These are phyloP conservation scores for Dunaliella sp. DNA, from an alignment of 139 green algal genomes.

Conservation along the genomic window DNA sequence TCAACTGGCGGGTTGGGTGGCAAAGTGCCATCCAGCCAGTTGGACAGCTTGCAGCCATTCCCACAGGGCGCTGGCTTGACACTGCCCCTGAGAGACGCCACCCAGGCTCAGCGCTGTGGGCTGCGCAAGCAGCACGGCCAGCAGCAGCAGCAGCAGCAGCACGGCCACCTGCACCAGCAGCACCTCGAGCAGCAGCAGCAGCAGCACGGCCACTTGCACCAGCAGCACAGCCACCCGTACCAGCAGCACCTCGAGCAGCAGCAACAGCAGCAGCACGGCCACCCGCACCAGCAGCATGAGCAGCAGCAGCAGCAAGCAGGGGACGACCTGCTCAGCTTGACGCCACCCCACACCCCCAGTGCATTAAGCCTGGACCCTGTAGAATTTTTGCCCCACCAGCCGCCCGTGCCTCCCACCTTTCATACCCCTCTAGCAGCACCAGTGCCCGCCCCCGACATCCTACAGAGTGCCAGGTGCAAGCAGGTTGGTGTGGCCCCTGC, in stretches of 20 bases:
- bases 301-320: background rate
- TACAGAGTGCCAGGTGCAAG: too few species aligned
- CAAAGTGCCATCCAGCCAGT: too few species aligned
- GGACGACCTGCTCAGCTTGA: too few species aligned
- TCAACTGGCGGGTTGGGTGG: too few species aligned
- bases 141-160: background rate
- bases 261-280: background rate
- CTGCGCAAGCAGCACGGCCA: too few species aligned
- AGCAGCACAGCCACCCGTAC: background rate
- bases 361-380: background rate
- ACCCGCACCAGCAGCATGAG: background rate
- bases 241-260: background rate
- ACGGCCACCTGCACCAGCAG: background rate
- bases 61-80: background rate
- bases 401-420: background rate
- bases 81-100: background rate
- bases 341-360: background rate
- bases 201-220: too few species aligned
- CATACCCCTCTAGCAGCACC: background rate
- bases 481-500: too few species aligned
- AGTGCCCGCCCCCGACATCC: too few species aligned
- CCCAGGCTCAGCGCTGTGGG: too few species aligned
- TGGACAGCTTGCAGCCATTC: background rate
- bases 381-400: background rate
- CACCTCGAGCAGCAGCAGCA: background rate